Base-by-base conservation (phyloP, 2,329 filamentous ascomycete genomes). In the Seiridium unicorne region DNA sequence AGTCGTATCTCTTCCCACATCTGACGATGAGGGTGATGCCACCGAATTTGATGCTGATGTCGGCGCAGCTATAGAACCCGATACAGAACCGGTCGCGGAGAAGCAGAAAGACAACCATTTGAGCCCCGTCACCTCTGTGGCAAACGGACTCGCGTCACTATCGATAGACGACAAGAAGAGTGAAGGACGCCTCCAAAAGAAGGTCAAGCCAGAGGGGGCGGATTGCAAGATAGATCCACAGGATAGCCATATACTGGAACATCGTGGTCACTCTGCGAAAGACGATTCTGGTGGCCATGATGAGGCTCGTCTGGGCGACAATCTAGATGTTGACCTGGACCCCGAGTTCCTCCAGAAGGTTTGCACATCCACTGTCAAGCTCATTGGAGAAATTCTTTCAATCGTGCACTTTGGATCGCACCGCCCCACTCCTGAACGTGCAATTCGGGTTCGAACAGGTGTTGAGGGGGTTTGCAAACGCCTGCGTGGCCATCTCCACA, bases 1-100 rank as follows among this genome's bases (percentile, higher is more conserved):
- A 10, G 58, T 71, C 53, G 58, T 67, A 8, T 72, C 70, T 1
- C 61, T 72, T 5, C 59, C 66, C 3, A 51, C 56, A 3, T 70
- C 68, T 3, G 66, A 68, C 10, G 65, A 64, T 4, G 58, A 61
- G 13, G 26, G 2, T 31, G 8, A 10, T 48, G 49, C 31, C 32
- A 10, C 31, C 49, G 26, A 32, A 9, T 7, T 31, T 31, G 8
- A 31, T 31, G n/a, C 9, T 51, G 32, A 31, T 36, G 31, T 9
- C n/a, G 9, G 49, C 49, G 18, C 49, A 32, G 11, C 53, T 58
- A 44, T 59, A 35, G 36, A 26, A 51, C 35, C 10, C 35, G 26
- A 36, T n/a, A 18, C 46, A 18, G n/a, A 48, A n/a, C 13, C 46
- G 13, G 7, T 7, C 34, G 26, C 36, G 18, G 18, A 54, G 13